Evolutionary conservation across 2,329 filamentous ascomycete genomes (phyloP).

Genomic region (Diaporthe australafricana): DNA sequence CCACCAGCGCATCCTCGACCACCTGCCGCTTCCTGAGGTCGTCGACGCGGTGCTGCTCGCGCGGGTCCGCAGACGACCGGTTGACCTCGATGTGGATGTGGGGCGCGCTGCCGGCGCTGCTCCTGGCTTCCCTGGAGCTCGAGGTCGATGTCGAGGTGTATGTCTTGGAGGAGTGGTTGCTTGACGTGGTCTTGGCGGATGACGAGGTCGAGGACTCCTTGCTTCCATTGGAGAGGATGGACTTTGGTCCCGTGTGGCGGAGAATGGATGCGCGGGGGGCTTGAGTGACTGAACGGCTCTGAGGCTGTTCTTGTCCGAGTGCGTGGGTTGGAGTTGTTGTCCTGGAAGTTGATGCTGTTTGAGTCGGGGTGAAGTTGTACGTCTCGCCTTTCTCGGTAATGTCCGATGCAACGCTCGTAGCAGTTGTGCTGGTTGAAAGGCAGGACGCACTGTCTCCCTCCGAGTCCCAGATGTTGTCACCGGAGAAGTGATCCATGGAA

Average conservation of each 20-base stretch:
- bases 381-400: slow-evolving; percentile 35
- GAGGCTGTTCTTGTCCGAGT: neutral
- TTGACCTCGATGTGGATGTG: slow-evolving; percentile 36
- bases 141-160: slow-evolving; percentile 1
- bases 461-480: slow-evolving; percentile 34
- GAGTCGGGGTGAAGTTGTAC: slow-evolving; percentile 8
- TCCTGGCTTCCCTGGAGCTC: neutral
- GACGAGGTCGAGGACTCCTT: slow-evolving; percentile 19
- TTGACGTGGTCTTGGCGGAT: slow-evolving; percentile 12
- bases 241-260: slow-evolving; percentile 25
- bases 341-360: neutral
- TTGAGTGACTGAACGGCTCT: neutral
- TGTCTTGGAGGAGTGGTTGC: slow-evolving; percentile 23
- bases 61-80: slow-evolving; percentile 16
- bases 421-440: slow-evolving; percentile 36
- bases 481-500: slow-evolving; percentile 30
- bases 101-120: slow-evolving; percentile 12
- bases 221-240: slow-evolving; percentile 28
- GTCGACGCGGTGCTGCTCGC: slow-evolving; percentile 1
- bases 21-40: slow-evolving; percentile 29
- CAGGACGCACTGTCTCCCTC: slow-evolving; percentile 36
- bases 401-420: slow-evolving; percentile 39
- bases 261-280: slow-evolving; percentile 24
- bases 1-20: slow-evolving; percentile 28
- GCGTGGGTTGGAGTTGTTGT: slow-evolving; percentile 27